phyloP scores from a whole-genome alignment of 2,329 filamentous ascomycete genomes.

The Penicillium sp. region DNA sequence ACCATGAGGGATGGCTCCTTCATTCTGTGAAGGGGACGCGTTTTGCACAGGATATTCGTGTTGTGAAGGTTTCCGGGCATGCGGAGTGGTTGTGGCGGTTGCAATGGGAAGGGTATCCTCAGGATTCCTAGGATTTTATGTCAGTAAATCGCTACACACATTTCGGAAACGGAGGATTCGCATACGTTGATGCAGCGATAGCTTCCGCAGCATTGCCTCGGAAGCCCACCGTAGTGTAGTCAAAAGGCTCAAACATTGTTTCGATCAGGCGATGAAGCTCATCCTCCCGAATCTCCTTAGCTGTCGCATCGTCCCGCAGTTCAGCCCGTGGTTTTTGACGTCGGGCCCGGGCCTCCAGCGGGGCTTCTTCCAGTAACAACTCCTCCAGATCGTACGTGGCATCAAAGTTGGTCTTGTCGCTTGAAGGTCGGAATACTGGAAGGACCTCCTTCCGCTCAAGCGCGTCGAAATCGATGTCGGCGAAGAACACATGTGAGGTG shows the following conservation, averaged over 20 bases:
- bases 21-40: slow-evolving; percentile 22
- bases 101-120: slow-evolving; percentile 33
- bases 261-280: slow-evolving; percentile 94
- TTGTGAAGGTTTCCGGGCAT: slow-evolving; percentile 36
- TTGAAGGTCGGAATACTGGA: slow-evolving; percentile 86
- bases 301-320: slow-evolving; percentile 87
- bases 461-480: slow-evolving; percentile 72
- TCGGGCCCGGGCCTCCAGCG: slow-evolving; percentile 82
- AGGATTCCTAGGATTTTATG: slow-evolving; percentile 31
- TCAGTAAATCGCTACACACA: slow-evolving; percentile 8
- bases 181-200: slow-evolving; percentile 35
- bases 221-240: slow-evolving; percentile 80
- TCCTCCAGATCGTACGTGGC: slow-evolving; percentile 97
- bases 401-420: slow-evolving; percentile 98
- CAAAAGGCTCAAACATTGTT: slow-evolving; percentile 86
- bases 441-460: slow-evolving; percentile 82
- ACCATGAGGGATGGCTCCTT: background rate
- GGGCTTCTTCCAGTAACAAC: slow-evolving; percentile 85
- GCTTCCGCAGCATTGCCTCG: slow-evolving; percentile 47
- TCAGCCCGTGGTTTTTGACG: slow-evolving; percentile 90
- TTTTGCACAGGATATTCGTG: slow-evolving; percentile 27
- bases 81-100: slow-evolving; percentile 22
- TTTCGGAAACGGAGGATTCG: slow-evolving; percentile 8
- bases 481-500: slow-evolving; percentile 83
- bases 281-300: slow-evolving; percentile 89